Evolutionary conservation across 768 basidiomycete species (phyloP).

Genomic region (Lentinula boryana): DNA sequence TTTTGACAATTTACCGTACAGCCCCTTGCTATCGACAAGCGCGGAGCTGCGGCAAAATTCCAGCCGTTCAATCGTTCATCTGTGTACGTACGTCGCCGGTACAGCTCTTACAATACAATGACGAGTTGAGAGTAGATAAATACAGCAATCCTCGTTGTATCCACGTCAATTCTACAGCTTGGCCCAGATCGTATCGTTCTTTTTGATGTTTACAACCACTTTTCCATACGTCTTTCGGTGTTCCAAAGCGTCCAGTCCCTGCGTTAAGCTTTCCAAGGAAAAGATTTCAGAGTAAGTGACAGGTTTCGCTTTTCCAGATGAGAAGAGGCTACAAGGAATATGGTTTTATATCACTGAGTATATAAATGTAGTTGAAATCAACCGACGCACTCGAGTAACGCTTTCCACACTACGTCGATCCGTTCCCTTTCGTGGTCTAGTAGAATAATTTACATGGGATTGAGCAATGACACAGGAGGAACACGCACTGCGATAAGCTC

Average conservation of each 20-base stretch:
- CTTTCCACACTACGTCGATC: background rate
- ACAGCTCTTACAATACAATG: background rate
- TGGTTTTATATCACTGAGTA: background rate
- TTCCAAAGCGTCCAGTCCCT: conserved; percentile 74
- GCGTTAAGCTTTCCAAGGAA: conserved; percentile 56
- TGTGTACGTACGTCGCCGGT: no score
- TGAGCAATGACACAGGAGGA: background rate
- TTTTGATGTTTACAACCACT: conserved; percentile 60
- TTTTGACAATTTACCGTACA: background rate
- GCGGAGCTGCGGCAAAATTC: background rate
- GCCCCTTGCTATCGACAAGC: background rate
- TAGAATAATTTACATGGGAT: background rate
- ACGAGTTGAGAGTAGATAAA: background rate
- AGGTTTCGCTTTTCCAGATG: conserved; percentile 58
- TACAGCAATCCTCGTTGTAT: background rate
- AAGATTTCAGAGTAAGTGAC: conserved; percentile 67
- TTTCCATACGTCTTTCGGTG: conserved; percentile 91
- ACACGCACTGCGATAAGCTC: conserved; percentile 63
- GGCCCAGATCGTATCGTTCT: conserved; percentile 24
- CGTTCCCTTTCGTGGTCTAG: background rate
- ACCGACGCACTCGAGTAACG: background rate
- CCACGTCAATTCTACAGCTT: background rate
- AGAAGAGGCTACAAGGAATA: conserved; percentile 50
- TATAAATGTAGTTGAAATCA: background rate
- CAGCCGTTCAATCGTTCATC: no score